These are phyloP conservation scores for Helotiales sp. DNA, from an alignment of 2,329 filamentous ascomycete genomes.

Conservation along the genomic window DNA sequence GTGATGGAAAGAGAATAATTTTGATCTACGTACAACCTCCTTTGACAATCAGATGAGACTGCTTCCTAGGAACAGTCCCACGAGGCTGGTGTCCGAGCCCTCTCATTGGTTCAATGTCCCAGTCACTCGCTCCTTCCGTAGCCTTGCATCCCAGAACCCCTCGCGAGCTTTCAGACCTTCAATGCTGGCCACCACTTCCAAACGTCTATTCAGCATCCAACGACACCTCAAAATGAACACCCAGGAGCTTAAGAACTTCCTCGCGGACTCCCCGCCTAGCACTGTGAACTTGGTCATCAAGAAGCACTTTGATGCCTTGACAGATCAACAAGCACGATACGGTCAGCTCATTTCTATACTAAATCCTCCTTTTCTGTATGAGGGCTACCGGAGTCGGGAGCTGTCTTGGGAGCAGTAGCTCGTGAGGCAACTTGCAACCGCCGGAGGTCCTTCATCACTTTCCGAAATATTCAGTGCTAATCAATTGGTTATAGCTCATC, in stretches of 20 bases:
- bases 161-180: constrained; percentile 11
- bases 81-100: background rate
- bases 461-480: too few species aligned
- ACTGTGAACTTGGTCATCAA: constrained; percentile 88
- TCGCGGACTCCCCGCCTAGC: constrained; percentile 87
- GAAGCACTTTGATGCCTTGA: constrained; percentile 83
- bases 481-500: too few species aligned
- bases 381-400: too few species aligned
- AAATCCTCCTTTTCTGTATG: too few species aligned
- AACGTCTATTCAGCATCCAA: constrained; percentile 24
- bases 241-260: constrained; percentile 70
- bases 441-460: too few species aligned
- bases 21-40: too few species aligned
- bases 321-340: constrained; percentile 80
- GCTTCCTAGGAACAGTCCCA: background rate
- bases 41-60: background rate
- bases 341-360: constrained; percentile 58
- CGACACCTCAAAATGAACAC: constrained; percentile 50
- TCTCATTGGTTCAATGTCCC: background rate
- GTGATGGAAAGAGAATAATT: background rate
- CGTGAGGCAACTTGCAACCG: too few species aligned
- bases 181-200: constrained; percentile 21
- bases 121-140: background rate
- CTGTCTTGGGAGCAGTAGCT: too few species aligned
- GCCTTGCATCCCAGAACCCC: background rate